Conservation (phyloP, 2,329 filamentous ascomycete genomes). For the Fusarium aywerte region DNA sequence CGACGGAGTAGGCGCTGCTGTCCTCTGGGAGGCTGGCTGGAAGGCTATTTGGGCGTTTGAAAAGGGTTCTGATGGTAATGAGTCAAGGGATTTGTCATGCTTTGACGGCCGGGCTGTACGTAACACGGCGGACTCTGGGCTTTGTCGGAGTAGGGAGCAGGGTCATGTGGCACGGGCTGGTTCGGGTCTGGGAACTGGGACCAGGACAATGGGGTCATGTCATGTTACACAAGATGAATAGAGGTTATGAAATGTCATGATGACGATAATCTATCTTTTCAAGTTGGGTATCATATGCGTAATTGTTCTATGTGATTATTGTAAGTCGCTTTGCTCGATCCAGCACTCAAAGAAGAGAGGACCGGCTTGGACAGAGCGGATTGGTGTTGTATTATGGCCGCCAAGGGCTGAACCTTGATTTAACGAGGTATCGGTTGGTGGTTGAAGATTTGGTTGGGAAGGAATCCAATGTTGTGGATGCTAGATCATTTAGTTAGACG, state of each 20-base stretch:
- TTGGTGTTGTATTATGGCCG: conserved; percentile 58
- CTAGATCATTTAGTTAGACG: conserved; percentile 46
- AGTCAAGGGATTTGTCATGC: conserved; percentile 32
- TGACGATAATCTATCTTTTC: conserved; percentile 33
- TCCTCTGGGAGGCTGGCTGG: conserved; percentile 36
- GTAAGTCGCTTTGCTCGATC: conserved; percentile 59
- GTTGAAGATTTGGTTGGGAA: conserved; percentile 60
- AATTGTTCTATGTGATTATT: neutral
- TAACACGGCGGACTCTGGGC: conserved; percentile 30
- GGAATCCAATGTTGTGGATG: conserved; percentile 72
- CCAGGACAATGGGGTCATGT: conserved; percentile 30
- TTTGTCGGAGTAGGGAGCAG: conserved; percentile 41
- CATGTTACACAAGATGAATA: conserved; percentile 38
- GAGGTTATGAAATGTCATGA: conserved; percentile 43
- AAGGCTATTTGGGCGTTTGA: conserved; percentile 35
- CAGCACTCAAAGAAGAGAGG: conserved; percentile 74
- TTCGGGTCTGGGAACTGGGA: conserved; percentile 39
- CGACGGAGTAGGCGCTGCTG: conserved; percentile 49
- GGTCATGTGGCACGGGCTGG: conserved; percentile 31
- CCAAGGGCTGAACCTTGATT: conserved; percentile 48
- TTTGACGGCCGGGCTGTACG: conserved; percentile 39
- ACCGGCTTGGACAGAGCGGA: conserved; percentile 66
- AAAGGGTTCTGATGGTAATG: conserved; percentile 27
- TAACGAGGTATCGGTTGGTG: conserved; percentile 47
- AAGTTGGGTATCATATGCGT: conserved; percentile 23